phyloP scores from a whole-genome alignment of 2,329 filamentous ascomycete species.

The Talaromyces marneffei region DNA sequence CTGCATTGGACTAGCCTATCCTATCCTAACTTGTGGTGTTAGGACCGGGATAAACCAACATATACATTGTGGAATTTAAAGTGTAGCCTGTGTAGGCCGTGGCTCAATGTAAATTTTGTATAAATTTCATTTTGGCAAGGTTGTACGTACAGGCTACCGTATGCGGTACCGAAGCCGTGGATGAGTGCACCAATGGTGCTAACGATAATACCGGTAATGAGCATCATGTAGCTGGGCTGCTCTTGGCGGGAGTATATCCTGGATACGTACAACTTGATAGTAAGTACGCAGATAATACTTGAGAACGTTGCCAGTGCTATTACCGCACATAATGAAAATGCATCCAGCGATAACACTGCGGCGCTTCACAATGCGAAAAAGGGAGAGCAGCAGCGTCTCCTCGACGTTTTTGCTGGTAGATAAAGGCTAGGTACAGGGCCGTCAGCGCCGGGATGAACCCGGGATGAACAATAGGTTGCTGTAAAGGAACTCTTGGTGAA shows the following conservation, averaged over 20 bases:
- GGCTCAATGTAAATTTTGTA: not conserved
- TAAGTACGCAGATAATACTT: constrained; percentile 12
- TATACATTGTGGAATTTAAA: not conserved
- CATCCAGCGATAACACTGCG: constrained; percentile 9
- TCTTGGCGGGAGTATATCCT: constrained; percentile 3
- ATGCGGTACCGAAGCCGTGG: constrained; percentile 8
- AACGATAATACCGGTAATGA: constrained; percentile 4
- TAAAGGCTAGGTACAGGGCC: constrained; percentile 3
- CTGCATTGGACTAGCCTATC: too few relatives aligned
- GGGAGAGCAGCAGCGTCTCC: constrained; percentile 6
- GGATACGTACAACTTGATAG: constrained; percentile 8
- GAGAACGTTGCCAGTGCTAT: constrained; percentile 4
- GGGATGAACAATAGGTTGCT: too few relatives aligned
- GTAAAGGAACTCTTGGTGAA: too few relatives aligned
- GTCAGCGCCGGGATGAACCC: constrained; percentile 8
- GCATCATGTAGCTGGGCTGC: constrained; percentile 11
- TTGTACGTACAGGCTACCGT: not conserved
- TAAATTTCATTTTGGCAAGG: not conserved
- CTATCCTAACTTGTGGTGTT: too few relatives aligned
- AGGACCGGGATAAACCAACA: too few relatives aligned
- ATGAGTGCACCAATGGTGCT: constrained; percentile 2
- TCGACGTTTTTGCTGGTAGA: constrained; percentile 7
- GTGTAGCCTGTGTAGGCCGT: not conserved
- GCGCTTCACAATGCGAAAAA: constrained; percentile 1
- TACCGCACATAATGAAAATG: constrained; percentile 9